Evolutionary conservation across 805 yeast genomes (phyloP), one percentile per base, ranked within the genome.

Genomic region (Hagleromyces aurorensis): DNA sequence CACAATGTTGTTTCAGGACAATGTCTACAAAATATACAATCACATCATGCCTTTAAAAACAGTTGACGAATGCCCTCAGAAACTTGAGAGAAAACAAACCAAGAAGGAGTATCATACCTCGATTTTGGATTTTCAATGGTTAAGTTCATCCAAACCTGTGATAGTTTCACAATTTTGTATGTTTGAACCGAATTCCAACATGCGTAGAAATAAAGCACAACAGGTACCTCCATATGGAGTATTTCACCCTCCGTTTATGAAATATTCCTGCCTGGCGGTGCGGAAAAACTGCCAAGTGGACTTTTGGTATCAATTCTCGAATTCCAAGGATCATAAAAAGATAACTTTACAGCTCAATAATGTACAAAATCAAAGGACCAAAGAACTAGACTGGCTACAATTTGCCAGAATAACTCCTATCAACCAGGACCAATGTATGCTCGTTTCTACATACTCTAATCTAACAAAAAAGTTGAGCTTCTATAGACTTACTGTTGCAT

Each of bases 61-160:
- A 19, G 21, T 49, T 3, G 48, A 46, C 19, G 67, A 69, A 9
- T 62, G 62, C 11, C 40, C 30, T 40, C 14, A 44, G 47, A 25
- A 55, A 57, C 27, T 65, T 53, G 69, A 52, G 32, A 33, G 56
- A 50, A 48, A 59, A 46, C 40, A 57, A 58, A 62, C 54, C 10
- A 57, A 55, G 23, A 52, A 52, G 21, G 56, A 52, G 34, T 52
- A 50, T 23, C 50, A 48, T 29, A 50, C 59, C 5, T 33, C 64
- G 4, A 40, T 55, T 3, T 30, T 52, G 12, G 72, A 67, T 38
- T 70, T 71, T 61, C 50, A 54, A 27, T 59, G 72, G 44, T 48
- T 57, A 5, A 53, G 65, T 7, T 60, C 66, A 17, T 59, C 69
- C 5, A 55, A 56, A 28, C 52, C 56, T 13, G 41, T 50, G 9